phyloP scores from a whole-genome alignment of 495 filamentous ascomycete species.

The Neurospora intermedia region DNA sequence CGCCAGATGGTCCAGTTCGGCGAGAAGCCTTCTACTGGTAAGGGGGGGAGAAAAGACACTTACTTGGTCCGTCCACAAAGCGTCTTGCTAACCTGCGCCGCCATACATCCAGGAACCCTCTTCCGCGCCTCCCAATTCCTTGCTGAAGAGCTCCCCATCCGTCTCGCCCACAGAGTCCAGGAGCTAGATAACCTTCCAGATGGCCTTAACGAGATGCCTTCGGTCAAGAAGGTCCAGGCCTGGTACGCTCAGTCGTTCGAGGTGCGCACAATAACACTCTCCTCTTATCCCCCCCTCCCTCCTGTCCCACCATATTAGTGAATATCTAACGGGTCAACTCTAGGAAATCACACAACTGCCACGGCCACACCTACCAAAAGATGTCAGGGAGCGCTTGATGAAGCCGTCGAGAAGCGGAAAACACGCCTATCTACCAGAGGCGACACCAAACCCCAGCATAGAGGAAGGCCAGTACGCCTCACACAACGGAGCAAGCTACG shows the following conservation, averaged over 20 bases:
- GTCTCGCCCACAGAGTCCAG: constrained; percentile 88
- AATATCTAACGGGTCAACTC: constrained; percentile 11
- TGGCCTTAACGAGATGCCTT: constrained; percentile 96
- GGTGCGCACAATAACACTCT: constrained; percentile 39
- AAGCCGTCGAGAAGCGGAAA: constrained; percentile 54
- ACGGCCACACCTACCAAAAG: constrained; percentile 61
- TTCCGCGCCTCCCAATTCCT: constrained; percentile 98
- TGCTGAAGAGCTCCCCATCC: constrained; percentile 94
- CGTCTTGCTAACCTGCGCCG: background rate
- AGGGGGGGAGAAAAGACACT: constrained; percentile 10
- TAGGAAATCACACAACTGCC: constrained; percentile 86
- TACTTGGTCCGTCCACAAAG: background rate
- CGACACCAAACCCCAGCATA: constrained; percentile 83
- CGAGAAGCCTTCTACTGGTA: constrained; percentile 77
- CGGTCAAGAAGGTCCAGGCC: constrained; percentile 85
- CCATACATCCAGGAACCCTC: constrained; percentile 57
- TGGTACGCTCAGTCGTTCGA: constrained; percentile 99
- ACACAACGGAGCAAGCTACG: constrained; percentile 36
- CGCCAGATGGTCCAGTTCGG: constrained; percentile 99
- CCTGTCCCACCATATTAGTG: constrained; percentile 5
- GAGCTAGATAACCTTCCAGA: constrained; percentile 89
- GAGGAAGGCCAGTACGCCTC: constrained; percentile 79
- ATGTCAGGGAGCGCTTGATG: constrained; percentile 69
- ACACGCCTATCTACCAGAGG: constrained; percentile 60
- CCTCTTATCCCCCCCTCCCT: background rate